Conservation (phyloP, 768 basidiomycete genomes). For the Russula griseocarnosa region DNA sequence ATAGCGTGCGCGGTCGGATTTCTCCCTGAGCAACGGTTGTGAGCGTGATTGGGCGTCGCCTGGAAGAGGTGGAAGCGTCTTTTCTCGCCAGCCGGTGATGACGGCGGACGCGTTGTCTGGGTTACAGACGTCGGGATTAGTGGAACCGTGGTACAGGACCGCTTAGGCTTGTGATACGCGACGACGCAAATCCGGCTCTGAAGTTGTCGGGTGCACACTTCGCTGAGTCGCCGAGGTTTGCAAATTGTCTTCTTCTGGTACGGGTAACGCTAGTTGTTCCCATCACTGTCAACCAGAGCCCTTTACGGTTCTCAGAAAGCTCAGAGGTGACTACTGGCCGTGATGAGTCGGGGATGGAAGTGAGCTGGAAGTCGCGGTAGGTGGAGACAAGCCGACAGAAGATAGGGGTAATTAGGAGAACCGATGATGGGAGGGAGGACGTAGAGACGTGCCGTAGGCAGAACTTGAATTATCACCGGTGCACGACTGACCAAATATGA, state of each 20-base stretch:
- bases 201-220: constrained; percentile 50
- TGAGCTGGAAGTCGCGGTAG: constrained; percentile 70
- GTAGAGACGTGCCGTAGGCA: constrained; percentile 60
- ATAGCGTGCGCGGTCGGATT: constrained; percentile 60
- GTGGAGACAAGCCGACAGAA: constrained; percentile 64
- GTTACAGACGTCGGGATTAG: constrained; percentile 18
- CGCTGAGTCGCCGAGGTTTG: constrained; percentile 8
- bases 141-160: constrained; percentile 29
- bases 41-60: constrained; percentile 39
- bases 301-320: constrained; percentile 42
- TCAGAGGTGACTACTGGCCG: constrained; percentile 59
- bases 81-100: constrained; percentile 51
- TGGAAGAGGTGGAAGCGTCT: constrained; percentile 75
- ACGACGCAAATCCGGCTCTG: constrained; percentile 60
- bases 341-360: constrained; percentile 74
- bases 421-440: constrained; percentile 59
- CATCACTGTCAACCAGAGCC: constrained; percentile 42
- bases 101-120: constrained; percentile 3
- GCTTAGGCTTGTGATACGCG: constrained; percentile 34
- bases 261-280: constrained; percentile 36
- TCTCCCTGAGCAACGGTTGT: constrained; percentile 36
- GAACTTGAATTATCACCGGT: constrained; percentile 49
- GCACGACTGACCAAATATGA: constrained; percentile 71
- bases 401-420: constrained; percentile 54
- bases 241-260: constrained; percentile 23